Base-by-base conservation (phyloP, 2,329 filamentous ascomycete species). In the Pestalotiopsis sp. region DNA sequence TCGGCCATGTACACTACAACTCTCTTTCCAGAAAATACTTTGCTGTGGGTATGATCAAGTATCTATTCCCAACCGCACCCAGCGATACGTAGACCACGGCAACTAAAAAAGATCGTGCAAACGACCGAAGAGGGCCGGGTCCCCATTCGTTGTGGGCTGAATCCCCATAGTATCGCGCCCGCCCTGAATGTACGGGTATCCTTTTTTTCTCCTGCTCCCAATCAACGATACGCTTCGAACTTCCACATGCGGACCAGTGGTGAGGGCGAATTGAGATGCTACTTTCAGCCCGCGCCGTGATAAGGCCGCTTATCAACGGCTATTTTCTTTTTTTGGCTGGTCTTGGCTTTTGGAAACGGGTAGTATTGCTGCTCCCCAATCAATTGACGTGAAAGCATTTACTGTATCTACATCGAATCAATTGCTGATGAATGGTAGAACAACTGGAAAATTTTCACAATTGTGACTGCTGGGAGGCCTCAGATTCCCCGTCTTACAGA, bases 271-370 rank as follows among this genome's bases (percentile, higher is more conserved):
- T 31, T 64, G 49, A 17, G 17, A 56, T 66, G 20, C n/a, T 31
- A 66, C 45, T 56, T 58, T 25, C 27, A 36, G 14, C 39, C 41
- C 20, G 17, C 31, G 23, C 52, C 23, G 14, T 36, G 41, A 57
- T 57, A 57, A 49, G 25, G 23, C 49, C 63, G 63, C 63, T 66
- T 66, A 66, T 31, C 49, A 25, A 25, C 63, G 63, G 63, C 63
- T 66, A 66, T 66, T 25, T 56, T 25, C 20, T 62, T 39, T 25
- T 25, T 39, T 39, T 39, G n/a, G 45, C 25, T 27, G n/a, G 36
- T 27, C 60, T 38, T 63, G 25, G 60, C 25, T 38, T 63, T 63
- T 41, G 12, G 12, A 36, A 38, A 63, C 20, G 27, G 25, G 36
- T 39, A 36, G 60, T 39, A 63, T 56, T 52, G 45, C 17, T 52